These are phyloP conservation scores for Fusarium ambrosium DNA, from an alignment of 2,329 filamentous ascomycete species.

Conservation along the genomic window DNA sequence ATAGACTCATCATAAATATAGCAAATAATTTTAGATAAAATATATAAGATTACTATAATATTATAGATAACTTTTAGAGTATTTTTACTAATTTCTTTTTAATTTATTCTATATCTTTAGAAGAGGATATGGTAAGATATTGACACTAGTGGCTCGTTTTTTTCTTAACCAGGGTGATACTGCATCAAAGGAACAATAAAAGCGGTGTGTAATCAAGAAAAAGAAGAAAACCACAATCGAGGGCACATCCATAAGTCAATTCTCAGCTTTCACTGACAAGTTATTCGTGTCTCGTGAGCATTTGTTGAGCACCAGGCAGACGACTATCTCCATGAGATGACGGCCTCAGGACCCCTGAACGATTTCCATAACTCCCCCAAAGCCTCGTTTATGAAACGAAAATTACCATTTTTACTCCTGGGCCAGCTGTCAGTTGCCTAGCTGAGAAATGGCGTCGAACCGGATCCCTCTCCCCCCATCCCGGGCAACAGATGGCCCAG, in stretches of 20 bases:
- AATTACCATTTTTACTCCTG: neutral
- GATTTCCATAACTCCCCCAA: neutral
- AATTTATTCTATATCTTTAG: too few relatives aligned
- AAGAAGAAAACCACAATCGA: neutral
- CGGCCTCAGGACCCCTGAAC: neutral
- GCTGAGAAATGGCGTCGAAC: neutral
- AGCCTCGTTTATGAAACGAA: neutral
- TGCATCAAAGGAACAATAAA: neutral
- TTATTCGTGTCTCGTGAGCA: neutral
- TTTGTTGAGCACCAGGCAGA: neutral
- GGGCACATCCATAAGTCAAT: neutral
- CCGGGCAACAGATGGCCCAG: neutral
- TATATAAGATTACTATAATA: too few relatives aligned
- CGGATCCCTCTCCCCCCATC: neutral
- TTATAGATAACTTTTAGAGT: too few relatives aligned
- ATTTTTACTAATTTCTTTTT: too few relatives aligned
- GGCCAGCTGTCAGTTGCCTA: neutral
- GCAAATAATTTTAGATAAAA: too few relatives aligned
- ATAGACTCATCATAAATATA: neutral
- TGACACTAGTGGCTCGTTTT: too few relatives aligned
- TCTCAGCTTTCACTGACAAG: neutral
- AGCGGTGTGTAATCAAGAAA: neutral
- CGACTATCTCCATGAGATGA: neutral
- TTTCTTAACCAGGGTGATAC: neutral
- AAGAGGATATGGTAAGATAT: too few relatives aligned